Evolutionary conservation across 495 filamentous ascomycete species (phyloP).

Genomic region (Aspergillus bridgeri): DNA sequence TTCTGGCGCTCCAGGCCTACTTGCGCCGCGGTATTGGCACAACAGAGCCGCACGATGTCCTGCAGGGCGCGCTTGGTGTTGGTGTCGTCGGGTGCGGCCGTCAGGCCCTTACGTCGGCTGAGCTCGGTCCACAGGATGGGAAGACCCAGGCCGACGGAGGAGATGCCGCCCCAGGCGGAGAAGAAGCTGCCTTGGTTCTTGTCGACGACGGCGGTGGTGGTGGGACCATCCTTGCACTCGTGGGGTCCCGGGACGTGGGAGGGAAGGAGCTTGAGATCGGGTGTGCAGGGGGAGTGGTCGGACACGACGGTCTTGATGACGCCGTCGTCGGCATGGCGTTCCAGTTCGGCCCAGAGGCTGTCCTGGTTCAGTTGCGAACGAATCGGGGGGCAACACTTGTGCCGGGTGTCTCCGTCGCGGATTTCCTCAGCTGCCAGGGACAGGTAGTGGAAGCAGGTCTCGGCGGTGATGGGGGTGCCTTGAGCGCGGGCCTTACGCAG

Average conservation of each 20-base stretch:
- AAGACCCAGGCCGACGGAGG: constrained; percentile 86
- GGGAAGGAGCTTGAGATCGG: constrained; percentile 86
- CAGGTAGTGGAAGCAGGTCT: constrained; percentile 98
- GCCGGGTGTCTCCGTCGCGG: constrained; percentile 83
- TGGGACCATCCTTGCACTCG: constrained; percentile 17
- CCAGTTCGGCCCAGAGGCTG: constrained; percentile 80
- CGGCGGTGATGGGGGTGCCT: constrained; percentile 88
- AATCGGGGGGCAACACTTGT: constrained; percentile 98
- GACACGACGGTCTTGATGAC: constrained; percentile 94
- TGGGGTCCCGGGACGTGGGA: constrained; percentile 51
- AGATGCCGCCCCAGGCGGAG: constrained; percentile 93
- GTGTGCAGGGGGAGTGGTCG: constrained; percentile 95
- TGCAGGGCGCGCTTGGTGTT: constrained; percentile 51
- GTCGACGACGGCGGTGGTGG: constrained; percentile 27
- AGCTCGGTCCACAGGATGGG: constrained; percentile 87
- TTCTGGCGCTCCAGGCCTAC: constrained; percentile 83
- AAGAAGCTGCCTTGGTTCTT: constrained; percentile 75
- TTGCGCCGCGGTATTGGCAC: constrained; percentile 82
- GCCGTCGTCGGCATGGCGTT: constrained; percentile 56
- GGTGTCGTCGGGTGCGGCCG: constrained; percentile 36
- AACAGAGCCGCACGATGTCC: constrained; percentile 82
- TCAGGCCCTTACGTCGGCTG: constrained; percentile 49
- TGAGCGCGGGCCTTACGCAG: constrained; percentile 71
- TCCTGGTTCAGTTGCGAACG: constrained; percentile 81
- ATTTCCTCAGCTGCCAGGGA: constrained; percentile 86